Percentiles rank a stretch among this genome's conserved stretches.
Evolutionary conservation across 805 yeast genomes (phyloP).

Genomic region (Wickerhamiella allomyrinae): DNA sequence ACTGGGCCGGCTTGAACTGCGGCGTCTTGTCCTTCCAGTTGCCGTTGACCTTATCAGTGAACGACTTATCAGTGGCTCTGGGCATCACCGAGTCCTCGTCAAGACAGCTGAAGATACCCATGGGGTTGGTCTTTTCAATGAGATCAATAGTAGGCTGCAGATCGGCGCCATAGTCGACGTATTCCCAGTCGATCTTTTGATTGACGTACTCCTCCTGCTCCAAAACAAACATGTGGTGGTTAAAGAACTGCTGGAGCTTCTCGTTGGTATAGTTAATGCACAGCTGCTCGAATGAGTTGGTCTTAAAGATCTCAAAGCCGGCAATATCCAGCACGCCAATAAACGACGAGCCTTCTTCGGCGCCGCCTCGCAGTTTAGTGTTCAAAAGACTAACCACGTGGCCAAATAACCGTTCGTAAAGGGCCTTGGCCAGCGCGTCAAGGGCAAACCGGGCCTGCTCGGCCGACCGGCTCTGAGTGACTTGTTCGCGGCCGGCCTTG

Average conservation of each 20-base stretch:
- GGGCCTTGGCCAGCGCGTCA: slow-evolving; percentile 75
- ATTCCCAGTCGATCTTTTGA: slow-evolving; percentile 88
- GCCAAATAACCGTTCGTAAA: slow-evolving; percentile 75
- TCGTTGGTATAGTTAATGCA: slow-evolving; percentile 96
- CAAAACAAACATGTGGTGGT: slow-evolving; percentile 87
- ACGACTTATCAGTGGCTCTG: slow-evolving; percentile 68
- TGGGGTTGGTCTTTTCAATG: slow-evolving; percentile 59
- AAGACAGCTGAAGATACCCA: slow-evolving; percentile 72
- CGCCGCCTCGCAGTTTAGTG: slow-evolving; percentile 35
- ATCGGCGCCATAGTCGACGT: slow-evolving; percentile 88
- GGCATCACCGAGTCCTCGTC: slow-evolving; percentile 96
- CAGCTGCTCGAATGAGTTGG: slow-evolving; percentile 89
- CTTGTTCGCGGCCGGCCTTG: slow-evolving; percentile 79
- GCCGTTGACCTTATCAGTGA: slow-evolving; percentile 60
- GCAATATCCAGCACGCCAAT: slow-evolving; percentile 95
- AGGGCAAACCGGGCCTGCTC: slow-evolving; percentile 66
- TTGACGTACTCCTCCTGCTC: slow-evolving; percentile 95
- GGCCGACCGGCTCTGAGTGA: slow-evolving; percentile 65
- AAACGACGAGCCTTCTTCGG: slow-evolving; percentile 14
- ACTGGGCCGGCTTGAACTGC: slow-evolving; percentile 59
- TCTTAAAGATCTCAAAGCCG: slow-evolving; percentile 93
- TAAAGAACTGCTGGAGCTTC: slow-evolving; percentile 91
- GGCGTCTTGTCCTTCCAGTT: slow-evolving; percentile 42
- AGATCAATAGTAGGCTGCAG: slow-evolving; percentile 87
- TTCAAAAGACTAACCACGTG: slow-evolving; percentile 66